Percentiles rank a stretch among this genome's conserved stretches.
Conservation (phyloP, 2,329 filamentous ascomycete genomes). For the Fusarium floridanum region DNA sequence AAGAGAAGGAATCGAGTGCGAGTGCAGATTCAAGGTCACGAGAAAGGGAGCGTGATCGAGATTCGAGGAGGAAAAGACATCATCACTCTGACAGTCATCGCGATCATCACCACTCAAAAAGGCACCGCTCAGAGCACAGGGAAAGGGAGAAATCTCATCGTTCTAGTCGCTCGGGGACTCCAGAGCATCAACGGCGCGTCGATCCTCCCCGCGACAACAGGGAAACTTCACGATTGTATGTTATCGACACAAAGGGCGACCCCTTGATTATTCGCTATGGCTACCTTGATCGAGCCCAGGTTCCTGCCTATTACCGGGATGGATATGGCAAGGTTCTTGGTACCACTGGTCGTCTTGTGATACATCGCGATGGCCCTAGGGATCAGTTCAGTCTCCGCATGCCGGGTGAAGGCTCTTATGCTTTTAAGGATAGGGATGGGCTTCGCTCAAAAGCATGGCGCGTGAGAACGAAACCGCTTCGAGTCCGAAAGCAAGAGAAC, state of each 20-base stretch:
- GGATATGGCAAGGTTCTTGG: conserved; percentile 81
- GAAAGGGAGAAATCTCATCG: conserved; percentile 20
- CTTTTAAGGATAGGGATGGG: conserved; percentile 59
- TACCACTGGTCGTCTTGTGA: conserved; percentile 67
- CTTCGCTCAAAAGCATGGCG: conserved; percentile 59
- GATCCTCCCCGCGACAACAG: conserved; percentile 16
- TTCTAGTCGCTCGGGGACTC: conserved; percentile 12
- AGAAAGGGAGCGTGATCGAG: conserved; percentile 38
- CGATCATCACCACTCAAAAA: conserved; percentile 34
- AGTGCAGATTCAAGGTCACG: conserved; percentile 22
- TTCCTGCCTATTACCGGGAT: conserved; percentile 78
- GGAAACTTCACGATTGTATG: conserved; percentile 57
- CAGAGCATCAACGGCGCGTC: conserved; percentile 14
- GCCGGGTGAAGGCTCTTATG: conserved; percentile 54
- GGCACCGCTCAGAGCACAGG: conserved; percentile 29
- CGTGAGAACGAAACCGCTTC: conserved; percentile 56
- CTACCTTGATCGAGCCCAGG: conserved; percentile 75
- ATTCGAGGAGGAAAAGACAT: conserved; percentile 38
- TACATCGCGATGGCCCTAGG: conserved; percentile 74
- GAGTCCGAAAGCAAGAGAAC: conserved; percentile 51
- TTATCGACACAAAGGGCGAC: conserved; percentile 83
- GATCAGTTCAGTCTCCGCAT: conserved; percentile 66
- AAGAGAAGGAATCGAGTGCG: conserved; percentile 52
- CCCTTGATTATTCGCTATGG: conserved; percentile 81
- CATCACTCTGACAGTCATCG: conserved; percentile 33